phyloP scores from a whole-genome alignment of 202 grass and related monocot species.

The Hordeum pubiflorum region DNA sequence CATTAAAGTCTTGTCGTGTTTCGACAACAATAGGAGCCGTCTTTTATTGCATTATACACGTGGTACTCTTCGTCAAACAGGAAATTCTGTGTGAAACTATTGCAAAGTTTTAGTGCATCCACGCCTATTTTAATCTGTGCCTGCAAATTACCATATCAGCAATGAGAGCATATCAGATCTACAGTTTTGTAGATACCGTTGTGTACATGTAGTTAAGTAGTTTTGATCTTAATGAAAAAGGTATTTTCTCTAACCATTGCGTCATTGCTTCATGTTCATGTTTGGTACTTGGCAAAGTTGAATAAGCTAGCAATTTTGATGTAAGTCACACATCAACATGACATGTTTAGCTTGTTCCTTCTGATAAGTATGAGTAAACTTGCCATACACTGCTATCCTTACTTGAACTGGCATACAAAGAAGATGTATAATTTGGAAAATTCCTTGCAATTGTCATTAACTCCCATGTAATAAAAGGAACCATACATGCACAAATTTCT shows the following conservation, averaged over 20 bases:
- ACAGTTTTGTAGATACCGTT: not conserved
- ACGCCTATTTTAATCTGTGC: not conserved
- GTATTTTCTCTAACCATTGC: not conserved
- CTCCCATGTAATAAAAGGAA: not conserved
- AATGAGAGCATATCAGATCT: not conserved
- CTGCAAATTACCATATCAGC: not conserved
- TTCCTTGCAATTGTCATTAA: not conserved
- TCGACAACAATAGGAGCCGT: not conserved
- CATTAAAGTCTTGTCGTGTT: slow-evolving; percentile 14
- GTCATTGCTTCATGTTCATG: not conserved
- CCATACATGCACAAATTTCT: not conserved
- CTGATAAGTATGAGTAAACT: not conserved
- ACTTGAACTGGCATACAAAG: not conserved
- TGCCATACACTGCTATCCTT: not conserved
- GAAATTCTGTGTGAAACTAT: not conserved
- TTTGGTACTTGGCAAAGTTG: not conserved
- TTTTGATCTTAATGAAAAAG: not conserved
- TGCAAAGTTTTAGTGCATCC: not conserved
- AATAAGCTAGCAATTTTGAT: not conserved
- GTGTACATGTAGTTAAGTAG: not conserved
- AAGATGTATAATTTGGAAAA: not conserved
- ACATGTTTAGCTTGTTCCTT: not conserved
- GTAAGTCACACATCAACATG: not conserved
- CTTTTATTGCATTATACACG: not conserved
- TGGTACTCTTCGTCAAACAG: not conserved